phyloP scores from a whole-genome alignment of 139 green algal species.

The Chlamydomonas schloesseri region DNA sequence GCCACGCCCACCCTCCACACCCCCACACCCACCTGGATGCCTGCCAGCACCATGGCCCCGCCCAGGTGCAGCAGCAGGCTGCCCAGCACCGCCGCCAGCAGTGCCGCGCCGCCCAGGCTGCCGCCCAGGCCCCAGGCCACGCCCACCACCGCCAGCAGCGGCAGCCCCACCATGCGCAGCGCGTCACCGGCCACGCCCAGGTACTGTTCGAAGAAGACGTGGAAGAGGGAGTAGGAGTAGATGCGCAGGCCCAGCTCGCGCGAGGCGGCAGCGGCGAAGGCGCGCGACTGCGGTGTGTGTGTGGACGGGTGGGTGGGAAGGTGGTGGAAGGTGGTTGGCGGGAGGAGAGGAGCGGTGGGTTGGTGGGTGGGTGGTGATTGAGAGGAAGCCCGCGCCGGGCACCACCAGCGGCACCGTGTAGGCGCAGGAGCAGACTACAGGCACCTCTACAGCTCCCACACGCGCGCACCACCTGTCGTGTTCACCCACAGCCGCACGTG shows the following conservation, averaged over 20 bases:
- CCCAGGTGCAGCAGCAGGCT: constrained; percentile 84
- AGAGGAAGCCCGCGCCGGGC: too few relatives aligned
- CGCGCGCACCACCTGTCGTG: too few relatives aligned
- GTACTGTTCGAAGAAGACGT: constrained; percentile 98
- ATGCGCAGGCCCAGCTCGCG: constrained; percentile 74
- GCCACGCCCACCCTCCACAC: not conserved
- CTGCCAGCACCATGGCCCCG: constrained; percentile 81
- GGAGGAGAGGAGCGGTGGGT: not conserved
- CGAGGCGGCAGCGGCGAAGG: constrained; percentile 29
- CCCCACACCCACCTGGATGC: constrained; percentile 71
- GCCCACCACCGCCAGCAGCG: constrained; percentile 54
- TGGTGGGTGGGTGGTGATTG: not conserved
- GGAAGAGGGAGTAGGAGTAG: constrained; percentile 92
- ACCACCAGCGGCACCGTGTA: too few relatives aligned
- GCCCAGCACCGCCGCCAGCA: constrained; percentile 72
- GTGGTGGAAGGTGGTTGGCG: not conserved
- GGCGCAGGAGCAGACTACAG: too few relatives aligned
- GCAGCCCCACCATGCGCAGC: constrained; percentile 48
- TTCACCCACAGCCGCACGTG: too few relatives aligned
- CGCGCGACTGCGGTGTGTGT: not conserved
- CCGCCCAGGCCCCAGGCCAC: constrained; percentile 53
- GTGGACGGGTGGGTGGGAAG: not conserved
- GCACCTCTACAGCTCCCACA: too few relatives aligned
- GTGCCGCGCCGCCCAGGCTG: constrained; percentile 60
- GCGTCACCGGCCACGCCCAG: constrained; percentile 56